These are phyloP conservation scores for Juglanconis oblonga DNA, from an alignment of 2,329 filamentous ascomycete species.

Conservation along the genomic window DNA sequence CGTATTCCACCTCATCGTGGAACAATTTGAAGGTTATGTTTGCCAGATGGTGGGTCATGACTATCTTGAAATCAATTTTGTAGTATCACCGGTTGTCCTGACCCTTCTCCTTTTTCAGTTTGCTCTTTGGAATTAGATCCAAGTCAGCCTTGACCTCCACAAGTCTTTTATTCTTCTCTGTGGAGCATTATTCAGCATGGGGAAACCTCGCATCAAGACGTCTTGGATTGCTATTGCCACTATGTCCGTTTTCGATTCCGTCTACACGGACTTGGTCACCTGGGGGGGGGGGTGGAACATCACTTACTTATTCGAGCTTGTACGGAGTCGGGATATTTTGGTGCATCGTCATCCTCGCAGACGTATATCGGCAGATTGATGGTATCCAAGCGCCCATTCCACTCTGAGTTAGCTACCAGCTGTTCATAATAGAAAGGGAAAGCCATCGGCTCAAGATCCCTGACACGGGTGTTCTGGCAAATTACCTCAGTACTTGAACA, in stretches of 20 bases:
- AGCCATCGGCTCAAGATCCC: not conserved
- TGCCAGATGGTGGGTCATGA: not conserved
- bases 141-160: not conserved
- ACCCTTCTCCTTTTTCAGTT: not conserved
- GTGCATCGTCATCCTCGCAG: not conserved
- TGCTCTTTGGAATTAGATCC: not conserved
- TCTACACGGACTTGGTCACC: no score
- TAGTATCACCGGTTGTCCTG: not conserved
- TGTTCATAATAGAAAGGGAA: not conserved
- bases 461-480: not conserved
- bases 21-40: not conserved
- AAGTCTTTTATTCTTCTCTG: not conserved
- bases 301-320: not conserved
- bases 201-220: not conserved
- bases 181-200: no score
- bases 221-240: not conserved
- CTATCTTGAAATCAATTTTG: not conserved
- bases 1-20: not conserved
- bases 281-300: no score
- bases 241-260: no score
- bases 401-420: not conserved
- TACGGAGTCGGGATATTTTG: not conserved
- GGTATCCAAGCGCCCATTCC: not conserved
- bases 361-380: not conserved
- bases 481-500: no score